A percentile compares a stretch with the other conserved stretches of the same genome.
These are phyloP conservation scores for Cardamine resedifolia DNA, from an alignment of 345 rosid species.

Conservation along the genomic window DNA sequence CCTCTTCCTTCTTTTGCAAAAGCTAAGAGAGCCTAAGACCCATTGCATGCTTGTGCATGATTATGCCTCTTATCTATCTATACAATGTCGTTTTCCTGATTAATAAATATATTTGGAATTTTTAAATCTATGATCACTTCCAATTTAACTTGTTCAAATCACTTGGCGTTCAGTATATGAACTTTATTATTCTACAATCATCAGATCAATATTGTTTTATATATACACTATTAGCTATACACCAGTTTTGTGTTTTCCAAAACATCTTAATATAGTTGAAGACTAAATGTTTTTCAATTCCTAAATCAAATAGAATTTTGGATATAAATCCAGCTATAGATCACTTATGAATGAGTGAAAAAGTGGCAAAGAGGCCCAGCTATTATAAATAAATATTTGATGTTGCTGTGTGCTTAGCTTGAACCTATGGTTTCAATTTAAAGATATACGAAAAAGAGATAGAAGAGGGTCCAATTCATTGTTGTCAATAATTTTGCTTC, in stretches of 20 bases:
- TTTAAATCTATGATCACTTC: conserved; percentile 2
- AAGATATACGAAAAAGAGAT: conserved; percentile 50
- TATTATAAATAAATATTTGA: conserved; percentile 31
- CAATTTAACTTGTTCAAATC: not conserved
- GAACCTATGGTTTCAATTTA: conserved; percentile 56
- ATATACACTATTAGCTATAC: not conserved
- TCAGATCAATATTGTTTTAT: not conserved
- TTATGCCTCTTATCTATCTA: conserved; percentile 9
- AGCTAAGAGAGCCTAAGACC: conserved; percentile 13
- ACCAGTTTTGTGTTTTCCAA: not conserved
- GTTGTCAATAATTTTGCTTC: conserved; percentile 39
- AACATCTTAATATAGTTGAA: not conserved
- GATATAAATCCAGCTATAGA: conserved; percentile 26
- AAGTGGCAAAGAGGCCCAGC: conserved; percentile 32
- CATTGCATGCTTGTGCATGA: conserved; percentile 33
- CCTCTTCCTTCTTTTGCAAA: not conserved
- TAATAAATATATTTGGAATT: not conserved
- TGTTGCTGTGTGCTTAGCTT: conserved; percentile 43
- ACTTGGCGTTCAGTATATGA: not conserved
- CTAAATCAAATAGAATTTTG: not conserved
- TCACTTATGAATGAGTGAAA: conserved; percentile 29
- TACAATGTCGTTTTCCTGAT: not conserved
- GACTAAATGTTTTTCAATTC: not conserved
- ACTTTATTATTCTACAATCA: not conserved
- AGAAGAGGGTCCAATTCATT: conserved; percentile 36